Conservation (phyloP, 2,329 filamentous ascomycete genomes). For the Cladobotryum protrusum region DNA sequence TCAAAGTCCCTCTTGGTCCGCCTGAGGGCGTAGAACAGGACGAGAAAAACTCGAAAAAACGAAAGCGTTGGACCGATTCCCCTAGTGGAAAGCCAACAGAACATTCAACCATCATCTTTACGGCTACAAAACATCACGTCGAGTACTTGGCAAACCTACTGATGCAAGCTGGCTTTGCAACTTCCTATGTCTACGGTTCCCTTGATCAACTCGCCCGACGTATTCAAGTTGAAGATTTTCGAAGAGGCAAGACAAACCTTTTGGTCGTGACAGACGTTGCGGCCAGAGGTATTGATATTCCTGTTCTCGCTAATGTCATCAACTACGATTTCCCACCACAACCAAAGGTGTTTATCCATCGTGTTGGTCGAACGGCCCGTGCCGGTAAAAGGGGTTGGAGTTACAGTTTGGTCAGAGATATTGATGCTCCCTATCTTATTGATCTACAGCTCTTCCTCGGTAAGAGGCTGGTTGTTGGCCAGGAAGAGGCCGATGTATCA, state of each 20-base stretch:
- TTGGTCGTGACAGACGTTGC: constrained; percentile 95
- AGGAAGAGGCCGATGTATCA: constrained; percentile 55
- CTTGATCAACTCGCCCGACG: constrained; percentile 90
- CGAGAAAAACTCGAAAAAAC: constrained; percentile 56
- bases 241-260: constrained; percentile 77
- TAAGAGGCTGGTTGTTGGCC: constrained; percentile 72
- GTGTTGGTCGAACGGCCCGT: constrained; percentile 91
- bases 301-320: constrained; percentile 90
- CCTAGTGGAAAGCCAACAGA: constrained; percentile 64
- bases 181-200: constrained; percentile 91
- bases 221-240: constrained; percentile 86
- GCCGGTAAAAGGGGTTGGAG: constrained; percentile 90
- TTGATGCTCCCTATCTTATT: constrained; percentile 84
- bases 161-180: constrained; percentile 73
- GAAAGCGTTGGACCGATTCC: constrained; percentile 56
- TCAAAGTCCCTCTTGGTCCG: constrained; percentile 73
- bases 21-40: constrained; percentile 47
- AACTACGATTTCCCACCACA: constrained; percentile 98
- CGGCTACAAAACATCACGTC: constrained; percentile 94
- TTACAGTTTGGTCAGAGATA: constrained; percentile 84
- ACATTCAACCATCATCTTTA: constrained; percentile 91
- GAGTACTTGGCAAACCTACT: constrained; percentile 85
- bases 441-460: constrained; percentile 93
- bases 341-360: constrained; percentile 93
- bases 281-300: constrained; percentile 95